These are phyloP conservation scores for Microcyclosporella mali DNA, from an alignment of 2,329 filamentous ascomycete species.

Conservation along the genomic window DNA sequence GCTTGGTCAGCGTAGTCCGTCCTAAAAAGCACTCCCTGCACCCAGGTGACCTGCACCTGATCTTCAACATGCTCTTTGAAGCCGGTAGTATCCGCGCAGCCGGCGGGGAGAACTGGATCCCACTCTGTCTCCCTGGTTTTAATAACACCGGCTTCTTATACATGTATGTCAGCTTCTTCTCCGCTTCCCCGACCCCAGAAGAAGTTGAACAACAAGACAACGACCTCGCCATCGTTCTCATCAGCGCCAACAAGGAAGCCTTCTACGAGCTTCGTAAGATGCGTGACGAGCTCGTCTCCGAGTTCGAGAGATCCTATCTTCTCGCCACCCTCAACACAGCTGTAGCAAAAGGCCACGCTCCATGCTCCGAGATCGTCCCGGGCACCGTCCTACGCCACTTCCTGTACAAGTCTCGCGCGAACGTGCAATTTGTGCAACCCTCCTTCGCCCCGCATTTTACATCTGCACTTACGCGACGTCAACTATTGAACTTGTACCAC, in stretches of 20 bases:
- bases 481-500: conserved; percentile 77
- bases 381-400: conserved; percentile 82
- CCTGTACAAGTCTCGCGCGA: conserved; percentile 86
- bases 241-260: conserved; percentile 85
- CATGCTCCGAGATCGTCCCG: conserved; percentile 68
- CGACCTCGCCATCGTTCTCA: conserved; percentile 80
- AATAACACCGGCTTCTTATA: conserved; percentile 96
- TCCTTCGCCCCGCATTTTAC: conserved; percentile 66
- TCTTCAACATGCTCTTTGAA: conserved; percentile 99
- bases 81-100: conserved; percentile 85
- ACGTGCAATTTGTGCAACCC: conserved; percentile 95
- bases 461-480: conserved; percentile 31
- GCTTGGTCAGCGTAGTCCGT: conserved; percentile 87
- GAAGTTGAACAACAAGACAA: too few species aligned
- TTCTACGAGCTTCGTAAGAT: conserved; percentile 82
- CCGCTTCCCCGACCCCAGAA: conserved; percentile 3
- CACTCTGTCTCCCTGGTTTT: conserved; percentile 89
- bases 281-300: conserved; percentile 57
- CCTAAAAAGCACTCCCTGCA: conserved; percentile 94
- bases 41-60: conserved; percentile 87
- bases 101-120: conserved; percentile 96
- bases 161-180: conserved; percentile 96
- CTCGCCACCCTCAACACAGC: conserved; percentile 69
- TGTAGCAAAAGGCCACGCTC: conserved; percentile 63
- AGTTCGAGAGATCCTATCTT: conserved; percentile 69